phyloP scores from a whole-genome alignment of 2,329 filamentous ascomycete species.

The Diaporthe aspalathi region DNA sequence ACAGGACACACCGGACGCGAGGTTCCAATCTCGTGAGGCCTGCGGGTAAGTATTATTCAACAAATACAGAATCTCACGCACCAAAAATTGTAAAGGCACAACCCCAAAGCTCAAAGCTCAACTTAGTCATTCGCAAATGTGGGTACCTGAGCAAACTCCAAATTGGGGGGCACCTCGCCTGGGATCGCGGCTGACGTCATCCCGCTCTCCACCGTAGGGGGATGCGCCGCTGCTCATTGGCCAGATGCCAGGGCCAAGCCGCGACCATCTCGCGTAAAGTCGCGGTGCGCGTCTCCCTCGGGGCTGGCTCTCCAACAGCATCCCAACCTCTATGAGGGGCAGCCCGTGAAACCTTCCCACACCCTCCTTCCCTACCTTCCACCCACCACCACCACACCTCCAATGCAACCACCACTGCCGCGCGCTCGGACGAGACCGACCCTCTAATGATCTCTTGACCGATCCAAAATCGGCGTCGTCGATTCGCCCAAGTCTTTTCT shows the following conservation, averaged over 20 bases:
- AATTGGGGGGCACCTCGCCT: neutral
- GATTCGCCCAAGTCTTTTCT: neutral
- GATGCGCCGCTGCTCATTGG: constrained; percentile 29
- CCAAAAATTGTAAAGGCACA: neutral
- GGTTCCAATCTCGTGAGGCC: neutral
- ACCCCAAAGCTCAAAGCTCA: constrained; percentile 32
- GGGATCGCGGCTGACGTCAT: constrained; percentile 34
- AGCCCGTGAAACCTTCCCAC: neutral
- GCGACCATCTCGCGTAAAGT: constrained; percentile 36
- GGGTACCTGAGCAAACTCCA: constrained; percentile 24
- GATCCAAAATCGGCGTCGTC: neutral
- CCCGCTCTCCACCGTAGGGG: constrained; percentile 8
- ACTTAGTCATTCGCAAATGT: constrained; percentile 35
- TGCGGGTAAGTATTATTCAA: too few relatives aligned
- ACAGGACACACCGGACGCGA: neutral
- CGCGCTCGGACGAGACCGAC: neutral
- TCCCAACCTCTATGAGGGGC: constrained; percentile 34
- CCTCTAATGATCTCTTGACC: neutral
- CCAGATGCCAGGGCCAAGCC: neutral
- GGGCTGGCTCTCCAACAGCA: constrained; percentile 16
- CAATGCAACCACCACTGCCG: constrained; percentile 7
- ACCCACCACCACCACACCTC: neutral
- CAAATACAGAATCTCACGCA: neutral
- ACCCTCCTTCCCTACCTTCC: neutral
- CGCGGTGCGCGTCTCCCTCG: constrained; percentile 37